Evolutionary conservation across 2,329 filamentous ascomycete genomes (phyloP), one percentile per base, ranked within the genome.

Genomic region (Verticillium nonalfalfae): DNA sequence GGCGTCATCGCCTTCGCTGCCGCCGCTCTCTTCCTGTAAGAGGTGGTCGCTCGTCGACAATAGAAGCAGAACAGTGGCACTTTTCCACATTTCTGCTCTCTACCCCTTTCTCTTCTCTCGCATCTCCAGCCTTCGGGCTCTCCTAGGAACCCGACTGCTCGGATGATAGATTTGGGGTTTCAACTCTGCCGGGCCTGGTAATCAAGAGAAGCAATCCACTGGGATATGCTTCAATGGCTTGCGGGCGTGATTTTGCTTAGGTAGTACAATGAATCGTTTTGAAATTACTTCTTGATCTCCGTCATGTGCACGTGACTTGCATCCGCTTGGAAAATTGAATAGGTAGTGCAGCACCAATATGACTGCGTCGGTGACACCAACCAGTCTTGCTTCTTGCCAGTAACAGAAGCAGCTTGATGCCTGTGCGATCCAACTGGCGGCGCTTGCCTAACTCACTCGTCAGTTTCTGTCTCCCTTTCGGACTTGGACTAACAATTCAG

Each of bases 1-100:
- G 64, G 61, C 58, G 63, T 60, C 34, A 40, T 65, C 15, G 63
- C 58, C 63, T 50, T 65, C 63, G 61, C 58, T 40, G 64, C 56
- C 35, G 63, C 62, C 31, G 64, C 57, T 18, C 26, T 65, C 34
- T 35, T 65, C 54, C 54, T 65, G 15, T 65, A 58, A 63, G 59
- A 10, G 45, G 11, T 18, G 45, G 45, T 52, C 45, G 45, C 45
- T 26, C n/a, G 45, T 26, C 45, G 45, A 31, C 45, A 21, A 5
- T 10, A 21, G 4, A 9, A 52, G 4, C 18, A 26, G 10, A 18
- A n/a, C 26, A 6, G 18, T n/a, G 45, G 26, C 21, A 11, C 45
- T n/a, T 52, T 18, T 52, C 45, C 18, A 5, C 15, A 18, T 52
- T 18, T 36, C 35, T 36, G 35, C 18, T 18, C 40, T 11, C 4